A percentile compares a stretch with the other conserved stretches of the same genome.
Conservation (phyloP, 306 rosid genomes). For the Medicago arabica region DNA sequence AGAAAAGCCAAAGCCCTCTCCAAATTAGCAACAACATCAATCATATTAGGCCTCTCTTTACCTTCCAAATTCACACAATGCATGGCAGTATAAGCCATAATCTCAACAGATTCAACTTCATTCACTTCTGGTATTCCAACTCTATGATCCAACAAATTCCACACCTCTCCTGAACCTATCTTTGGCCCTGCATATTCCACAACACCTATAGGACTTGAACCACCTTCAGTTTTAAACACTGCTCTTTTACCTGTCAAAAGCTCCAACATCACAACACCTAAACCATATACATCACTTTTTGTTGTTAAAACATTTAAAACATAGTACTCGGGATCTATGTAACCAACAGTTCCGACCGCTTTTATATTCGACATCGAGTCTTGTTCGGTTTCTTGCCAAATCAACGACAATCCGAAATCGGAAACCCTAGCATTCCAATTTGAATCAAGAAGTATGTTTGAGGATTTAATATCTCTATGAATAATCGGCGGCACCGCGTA, state of each 20-base stretch:
- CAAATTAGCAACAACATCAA: conserved; percentile 55
- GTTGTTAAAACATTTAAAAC: conserved; percentile 51
- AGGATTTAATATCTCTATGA: conserved; percentile 58
- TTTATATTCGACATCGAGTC: conserved; percentile 12
- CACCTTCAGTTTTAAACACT: conserved; percentile 45
- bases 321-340: conserved; percentile 63
- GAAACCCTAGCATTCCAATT: conserved; percentile 61
- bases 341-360: conserved; percentile 59
- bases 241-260: conserved; percentile 59
- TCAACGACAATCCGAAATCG: conserved; percentile 53
- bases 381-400: conserved; percentile 38
- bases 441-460: conserved; percentile 55
- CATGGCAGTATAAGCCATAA: conserved; percentile 55
- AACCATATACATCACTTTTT: conserved; percentile 60
- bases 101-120: conserved; percentile 50
- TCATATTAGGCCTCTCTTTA: conserved; percentile 51
- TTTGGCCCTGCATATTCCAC: conserved; percentile 49
- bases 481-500: conserved; percentile 58
- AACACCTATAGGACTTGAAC: conserved; percentile 38
- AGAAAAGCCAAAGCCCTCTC: conserved; percentile 50
- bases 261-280: conserved; percentile 59
- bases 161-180: conserved; percentile 50
- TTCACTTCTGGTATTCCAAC: conserved; percentile 54
- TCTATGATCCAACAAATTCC: conserved; percentile 53
- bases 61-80: conserved; percentile 59